Evolutionary conservation across 495 filamentous ascomycete genomes (phyloP).

Genomic region (Symbiotaphrina buchneri): DNA sequence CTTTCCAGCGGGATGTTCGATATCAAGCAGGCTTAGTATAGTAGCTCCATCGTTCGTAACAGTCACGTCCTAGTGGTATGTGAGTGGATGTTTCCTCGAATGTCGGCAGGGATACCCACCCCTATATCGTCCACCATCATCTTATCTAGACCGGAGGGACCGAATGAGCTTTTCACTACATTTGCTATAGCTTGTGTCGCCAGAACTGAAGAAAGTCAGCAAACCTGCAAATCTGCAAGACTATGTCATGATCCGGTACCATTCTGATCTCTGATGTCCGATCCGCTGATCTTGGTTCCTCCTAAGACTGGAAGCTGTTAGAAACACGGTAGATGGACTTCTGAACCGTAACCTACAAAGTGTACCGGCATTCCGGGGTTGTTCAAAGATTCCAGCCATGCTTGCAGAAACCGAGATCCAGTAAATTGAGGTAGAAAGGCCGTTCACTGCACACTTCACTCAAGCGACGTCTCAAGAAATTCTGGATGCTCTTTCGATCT

Average conservation of each 20-base stretch:
- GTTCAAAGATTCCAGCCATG: slow-evolving; percentile 83
- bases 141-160: slow-evolving; percentile 91
- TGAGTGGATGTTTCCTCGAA: slow-evolving; percentile 9
- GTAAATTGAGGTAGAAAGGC: slow-evolving; percentile 1
- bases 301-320: slow-evolving; percentile 46
- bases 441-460: too few relatives aligned
- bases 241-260: slow-evolving; percentile 24
- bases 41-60: slow-evolving; percentile 98
- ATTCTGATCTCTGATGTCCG: slow-evolving; percentile 92
- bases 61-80: slow-evolving; percentile 72
- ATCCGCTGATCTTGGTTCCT: slow-evolving; percentile 81
- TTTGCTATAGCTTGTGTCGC: slow-evolving; percentile 95
- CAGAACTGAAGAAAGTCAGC: slow-evolving; percentile 43
- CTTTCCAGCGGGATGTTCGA: slow-evolving; percentile 95
- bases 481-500: too few relatives aligned
- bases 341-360: slow-evolving; percentile 31
- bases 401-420: slow-evolving; percentile 6
- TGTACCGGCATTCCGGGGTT: slow-evolving; percentile 66
- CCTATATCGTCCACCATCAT: slow-evolving; percentile 99
- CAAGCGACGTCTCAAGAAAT: too few relatives aligned
- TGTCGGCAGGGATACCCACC: too few relatives aligned
- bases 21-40: slow-evolving; percentile 81
- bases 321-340: slow-evolving; percentile 1
- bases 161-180: slow-evolving; percentile 97
- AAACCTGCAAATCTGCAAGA: slow-evolving; percentile 7